phyloP scores from a whole-genome alignment of 768 basidiomycete genomes.

The Phylloporus rhodoxanthus region DNA sequence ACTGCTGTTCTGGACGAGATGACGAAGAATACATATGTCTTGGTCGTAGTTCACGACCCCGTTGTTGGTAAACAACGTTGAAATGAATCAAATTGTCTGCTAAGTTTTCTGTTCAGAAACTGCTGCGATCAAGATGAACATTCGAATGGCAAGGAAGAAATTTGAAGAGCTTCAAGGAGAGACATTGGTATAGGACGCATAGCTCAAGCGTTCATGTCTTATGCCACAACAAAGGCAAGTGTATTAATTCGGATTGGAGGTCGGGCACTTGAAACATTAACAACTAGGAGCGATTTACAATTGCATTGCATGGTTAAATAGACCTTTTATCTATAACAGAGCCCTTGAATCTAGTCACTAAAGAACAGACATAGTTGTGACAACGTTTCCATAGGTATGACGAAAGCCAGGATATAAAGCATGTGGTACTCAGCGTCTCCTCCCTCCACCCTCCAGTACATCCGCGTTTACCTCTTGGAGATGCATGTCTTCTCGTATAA shows the following conservation, averaged over 20 bases:
- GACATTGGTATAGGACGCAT: slow-evolving; percentile 35
- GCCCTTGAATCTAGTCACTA: not conserved
- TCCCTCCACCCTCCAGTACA: slow-evolving; percentile 20
- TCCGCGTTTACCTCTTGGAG: slow-evolving; percentile 51
- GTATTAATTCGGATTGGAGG: not conserved
- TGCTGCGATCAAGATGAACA: slow-evolving; percentile 81
- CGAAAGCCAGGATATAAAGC: slow-evolving; percentile 9
- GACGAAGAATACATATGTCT: slow-evolving; percentile 88
- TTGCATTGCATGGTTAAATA: not conserved
- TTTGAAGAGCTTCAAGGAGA: slow-evolving; percentile 87
- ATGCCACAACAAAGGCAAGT: not conserved
- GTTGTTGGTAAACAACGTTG: slow-evolving; percentile 59
- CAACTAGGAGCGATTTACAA: not conserved
- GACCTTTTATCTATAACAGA: not conserved
- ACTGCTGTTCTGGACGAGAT: slow-evolving; percentile 88
- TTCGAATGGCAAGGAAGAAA: slow-evolving; percentile 77
- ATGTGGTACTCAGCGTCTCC: not conserved
- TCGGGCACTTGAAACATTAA: not conserved
- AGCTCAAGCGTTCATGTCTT: not conserved
- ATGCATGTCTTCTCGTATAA: slow-evolving; percentile 28
- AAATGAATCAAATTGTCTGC: not conserved
- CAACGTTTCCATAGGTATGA: slow-evolving; percentile 6
- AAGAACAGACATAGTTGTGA: not conserved
- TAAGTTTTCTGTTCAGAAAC: slow-evolving; percentile 53
- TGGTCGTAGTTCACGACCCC: slow-evolving; percentile 85